Evolutionary conservation across 768 basidiomycete species (phyloP), one percentile per base, ranked within the genome.

Genomic region (Tylopilus rubrobrunneus): DNA sequence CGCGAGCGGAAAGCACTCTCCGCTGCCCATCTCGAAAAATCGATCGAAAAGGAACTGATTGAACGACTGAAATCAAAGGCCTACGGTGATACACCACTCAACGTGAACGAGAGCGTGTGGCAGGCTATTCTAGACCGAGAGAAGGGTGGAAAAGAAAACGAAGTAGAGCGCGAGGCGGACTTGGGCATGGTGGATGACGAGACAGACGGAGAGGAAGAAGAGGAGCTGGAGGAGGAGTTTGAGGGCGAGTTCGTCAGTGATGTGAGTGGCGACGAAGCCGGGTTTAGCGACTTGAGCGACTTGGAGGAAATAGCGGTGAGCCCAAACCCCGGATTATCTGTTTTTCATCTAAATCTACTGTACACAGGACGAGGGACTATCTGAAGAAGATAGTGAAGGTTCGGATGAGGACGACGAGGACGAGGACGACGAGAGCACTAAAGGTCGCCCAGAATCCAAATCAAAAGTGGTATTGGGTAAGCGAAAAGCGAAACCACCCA

Each of bases 101-200:
- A 99, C 70, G 95, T 99, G 53, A 98, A 99, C 71, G 97, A 99
- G 73, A 85, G 78, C 40, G 94, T 98, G 9, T 98, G 97, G 97
- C 84, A 86, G 59, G 85, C 90, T 3, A 87, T 99, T 49, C 74
- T 98, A 40, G 92, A 97, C 65, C 78, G 84, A 45, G 93, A 97
- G 62, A 80, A 82, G 61, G 74, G 73, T 33, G 76, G 55, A 8
- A 71, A 72, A 25, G 74, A 74, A 49, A 72, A 71, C 53, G 76
- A 78, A 53, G 45, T 78, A 43, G 79, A 80, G 59, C 71, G 12
- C 31, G 58, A 80, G 47, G 73, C 21, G 34, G 48, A 78, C 36
- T 63, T 76, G 48, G 77, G 71, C n/a, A 61, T 80, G 67, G 60
- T 73, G 48, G 77, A 79, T 48, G 83, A 84, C 48, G 83, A 86